These are phyloP conservation scores for Fusarium veterinarium DNA, from an alignment of 2,329 filamentous ascomycete species.

Conservation along the genomic window DNA sequence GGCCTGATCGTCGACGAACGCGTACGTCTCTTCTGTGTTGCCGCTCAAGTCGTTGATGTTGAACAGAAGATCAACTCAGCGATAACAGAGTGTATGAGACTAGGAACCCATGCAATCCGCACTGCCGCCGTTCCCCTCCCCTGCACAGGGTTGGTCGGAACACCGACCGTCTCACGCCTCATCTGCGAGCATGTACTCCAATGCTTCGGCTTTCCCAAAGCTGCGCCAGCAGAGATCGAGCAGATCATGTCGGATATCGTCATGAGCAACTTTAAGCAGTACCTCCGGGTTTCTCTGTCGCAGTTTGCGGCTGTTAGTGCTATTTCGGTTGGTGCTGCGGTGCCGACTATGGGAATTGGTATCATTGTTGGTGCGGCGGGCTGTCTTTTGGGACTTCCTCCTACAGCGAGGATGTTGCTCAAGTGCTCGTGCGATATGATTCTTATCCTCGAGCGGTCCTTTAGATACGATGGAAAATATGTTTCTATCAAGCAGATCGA, in stretches of 20 bases:
- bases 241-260: conserved; percentile 40
- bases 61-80: conserved; percentile 48
- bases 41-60: conserved; percentile 46
- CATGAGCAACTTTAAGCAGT: conserved; percentile 40
- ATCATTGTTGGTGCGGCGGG: conserved; percentile 31
- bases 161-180: conserved; percentile 42
- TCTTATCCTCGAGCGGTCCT: conserved; percentile 39
- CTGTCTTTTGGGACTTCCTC: conserved; percentile 31
- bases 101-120: conserved; percentile 44
- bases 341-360: conserved; percentile 39
- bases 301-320: conserved; percentile 32
- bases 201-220: conserved; percentile 44
- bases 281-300: conserved; percentile 36
- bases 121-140: conserved; percentile 42
- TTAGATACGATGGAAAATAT: conserved; percentile 42
- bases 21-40: conserved; percentile 47
- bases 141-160: conserved; percentile 41
- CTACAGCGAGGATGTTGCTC: conserved; percentile 41
- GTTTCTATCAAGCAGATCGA: conserved; percentile 44
- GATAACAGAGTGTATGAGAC: conserved; percentile 46
- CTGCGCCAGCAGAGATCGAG: conserved; percentile 38
- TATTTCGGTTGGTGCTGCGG: conserved; percentile 30
- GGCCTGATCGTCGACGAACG: conserved; percentile 45
- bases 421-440: conserved; percentile 46
- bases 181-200: conserved; percentile 45